Percentiles rank a stretch among this genome's conserved stretches.
Evolutionary conservation across 164 flowering plant species (phyloP).

Genomic region (Warburgia ugandensis): DNA sequence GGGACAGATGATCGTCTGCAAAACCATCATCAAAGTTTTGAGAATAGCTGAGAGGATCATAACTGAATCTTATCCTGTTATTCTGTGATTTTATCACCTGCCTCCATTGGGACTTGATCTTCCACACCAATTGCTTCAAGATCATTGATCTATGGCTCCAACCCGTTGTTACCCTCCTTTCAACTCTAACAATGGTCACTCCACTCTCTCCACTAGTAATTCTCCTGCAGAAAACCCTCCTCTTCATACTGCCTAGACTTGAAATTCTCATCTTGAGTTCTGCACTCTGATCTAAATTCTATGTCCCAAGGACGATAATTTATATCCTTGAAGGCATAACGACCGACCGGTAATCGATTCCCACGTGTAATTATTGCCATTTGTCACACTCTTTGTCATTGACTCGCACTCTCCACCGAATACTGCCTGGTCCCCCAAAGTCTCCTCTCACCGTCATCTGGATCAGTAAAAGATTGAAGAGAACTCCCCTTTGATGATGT

Average conservation of each 20-base stretch:
- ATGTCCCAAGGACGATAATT: no score
- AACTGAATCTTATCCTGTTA: slow-evolving; percentile 23
- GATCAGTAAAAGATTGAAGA: slow-evolving; percentile 1
- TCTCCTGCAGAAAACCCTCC: slow-evolving; percentile 15
- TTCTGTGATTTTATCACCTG: slow-evolving; percentile 17
- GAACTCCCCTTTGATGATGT: slow-evolving; percentile 4
- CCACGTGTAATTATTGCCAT: no score
- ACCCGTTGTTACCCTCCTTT: slow-evolving; percentile 4
- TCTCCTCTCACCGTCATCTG: slow-evolving; percentile 5
- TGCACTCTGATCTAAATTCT: not conserved
- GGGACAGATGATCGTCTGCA: not conserved
- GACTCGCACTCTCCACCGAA: not conserved
- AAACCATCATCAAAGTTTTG: slow-evolving; percentile 45
- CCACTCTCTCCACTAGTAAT: slow-evolving; percentile 15
- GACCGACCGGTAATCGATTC: no score
- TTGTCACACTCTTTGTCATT: no score
- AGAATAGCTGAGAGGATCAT: slow-evolving; percentile 43
- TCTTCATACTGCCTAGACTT: slow-evolving; percentile 15
- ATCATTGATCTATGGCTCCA: slow-evolving; percentile 8
- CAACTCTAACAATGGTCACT: slow-evolving; percentile 9
- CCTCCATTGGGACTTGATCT: slow-evolving; percentile 33
- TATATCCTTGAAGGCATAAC: no score
- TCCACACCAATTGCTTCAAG: slow-evolving; percentile 28
- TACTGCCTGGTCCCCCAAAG: slow-evolving; percentile 2
- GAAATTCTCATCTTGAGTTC: slow-evolving; percentile 10